Percentiles rank a stretch among this genome's conserved stretches.
Conservation (phyloP, 148 eudicot genomes). For the Amaranthus palmeri region DNA sequence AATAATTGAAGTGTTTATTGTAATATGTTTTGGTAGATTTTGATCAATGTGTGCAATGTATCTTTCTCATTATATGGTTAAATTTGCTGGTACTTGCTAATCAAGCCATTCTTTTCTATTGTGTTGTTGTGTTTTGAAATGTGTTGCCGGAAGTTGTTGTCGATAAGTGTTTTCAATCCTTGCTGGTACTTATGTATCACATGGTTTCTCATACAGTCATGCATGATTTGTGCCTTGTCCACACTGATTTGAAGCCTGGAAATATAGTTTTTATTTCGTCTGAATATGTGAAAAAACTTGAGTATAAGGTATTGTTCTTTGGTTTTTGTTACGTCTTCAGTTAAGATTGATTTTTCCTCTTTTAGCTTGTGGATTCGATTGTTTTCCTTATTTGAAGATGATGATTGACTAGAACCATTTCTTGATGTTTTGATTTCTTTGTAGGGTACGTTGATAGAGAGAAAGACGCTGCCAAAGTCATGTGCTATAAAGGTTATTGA, state of each 20-base stretch:
- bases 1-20: neutral
- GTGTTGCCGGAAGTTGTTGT: neutral
- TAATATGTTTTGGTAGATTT: neutral
- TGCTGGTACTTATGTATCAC: constrained; percentile 15
- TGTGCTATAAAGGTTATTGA: constrained; percentile 65
- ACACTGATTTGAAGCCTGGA: constrained; percentile 95
- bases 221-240: constrained; percentile 90
- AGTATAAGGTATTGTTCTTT: constrained; percentile 52
- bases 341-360: too few relatives aligned
- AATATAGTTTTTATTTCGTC: constrained; percentile 85
- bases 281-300: constrained; percentile 69
- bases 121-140: neutral
- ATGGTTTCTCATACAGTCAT: constrained; percentile 57
- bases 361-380: neutral
- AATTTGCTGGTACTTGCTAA: neutral
- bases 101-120: constrained; percentile 2
- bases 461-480: constrained; percentile 60
- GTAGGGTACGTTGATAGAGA: constrained; percentile 46
- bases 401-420: neutral
- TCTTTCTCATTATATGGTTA: neutral
- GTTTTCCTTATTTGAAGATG: neutral
- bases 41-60: neutral
- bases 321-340: neutral
- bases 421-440: constrained; percentile 19
- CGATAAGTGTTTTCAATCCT: neutral